phyloP scores from a whole-genome alignment of 83 land plant genomes.

The Picea abies region DNA sequence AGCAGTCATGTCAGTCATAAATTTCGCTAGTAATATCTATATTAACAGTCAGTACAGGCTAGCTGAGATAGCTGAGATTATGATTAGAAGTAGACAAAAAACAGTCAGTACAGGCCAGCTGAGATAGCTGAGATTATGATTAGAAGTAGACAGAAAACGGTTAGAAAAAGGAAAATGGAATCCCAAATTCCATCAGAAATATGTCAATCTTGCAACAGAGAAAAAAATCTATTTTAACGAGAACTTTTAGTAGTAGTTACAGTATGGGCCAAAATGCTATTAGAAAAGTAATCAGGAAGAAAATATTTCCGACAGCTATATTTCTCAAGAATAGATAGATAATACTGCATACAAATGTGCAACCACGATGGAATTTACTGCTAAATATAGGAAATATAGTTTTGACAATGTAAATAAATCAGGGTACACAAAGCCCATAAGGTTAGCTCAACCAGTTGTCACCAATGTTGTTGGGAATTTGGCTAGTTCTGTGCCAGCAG shows the following conservation, averaged over 20 bases:
- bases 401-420: not conserved
- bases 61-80: too few species aligned
- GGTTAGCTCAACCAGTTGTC: too few species aligned
- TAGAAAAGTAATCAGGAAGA: not conserved
- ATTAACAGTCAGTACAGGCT: not conserved
- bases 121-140: not conserved
- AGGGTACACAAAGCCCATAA: too few species aligned
- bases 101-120: too few species aligned
- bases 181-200: not conserved
- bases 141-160: not conserved
- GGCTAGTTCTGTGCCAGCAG: too few species aligned
- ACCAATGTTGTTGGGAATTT: too few species aligned
- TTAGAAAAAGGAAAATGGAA: not conserved
- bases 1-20: conserved; percentile 18
- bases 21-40: not conserved
- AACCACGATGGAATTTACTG: not conserved
- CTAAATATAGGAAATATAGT: not conserved
- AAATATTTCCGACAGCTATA: not conserved
- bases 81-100: too few species aligned
- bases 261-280: not conserved
- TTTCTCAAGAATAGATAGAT: not conserved
- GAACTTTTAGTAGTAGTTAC: not conserved
- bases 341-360: not conserved
- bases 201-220: not conserved
- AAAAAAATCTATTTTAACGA: not conserved